phyloP scores from a whole-genome alignment of 179 eudicot species.

The Amaranthus tricolor region DNA sequence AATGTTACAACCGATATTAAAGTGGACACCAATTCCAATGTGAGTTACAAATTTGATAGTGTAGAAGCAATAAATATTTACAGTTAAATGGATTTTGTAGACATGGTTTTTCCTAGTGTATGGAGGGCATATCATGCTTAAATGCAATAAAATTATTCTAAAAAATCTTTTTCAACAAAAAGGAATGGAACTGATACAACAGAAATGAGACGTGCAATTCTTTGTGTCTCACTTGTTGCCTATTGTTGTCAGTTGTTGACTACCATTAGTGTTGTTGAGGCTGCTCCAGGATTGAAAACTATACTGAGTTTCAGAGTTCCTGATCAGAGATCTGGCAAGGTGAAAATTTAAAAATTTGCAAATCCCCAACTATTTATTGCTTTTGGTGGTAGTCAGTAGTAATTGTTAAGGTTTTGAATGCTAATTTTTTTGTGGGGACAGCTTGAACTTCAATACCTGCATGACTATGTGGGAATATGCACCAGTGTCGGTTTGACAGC shows the following conservation, averaged over 20 bases:
- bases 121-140: background rate
- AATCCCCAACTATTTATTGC: background rate
- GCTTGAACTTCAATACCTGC: constrained; percentile 85
- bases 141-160: background rate
- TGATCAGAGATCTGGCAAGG: constrained; percentile 91
- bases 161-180: background rate
- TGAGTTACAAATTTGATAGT: constrained; percentile 22
- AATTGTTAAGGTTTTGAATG: background rate
- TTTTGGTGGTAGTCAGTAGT: background rate
- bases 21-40: constrained; percentile 77
- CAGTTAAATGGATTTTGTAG: too few species aligned
- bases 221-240: background rate
- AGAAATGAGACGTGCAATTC: background rate
- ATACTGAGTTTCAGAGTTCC: constrained; percentile 74
- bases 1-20: constrained; percentile 70
- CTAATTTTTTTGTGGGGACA: constrained; percentile 21
- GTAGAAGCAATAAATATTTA: background rate
- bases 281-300: constrained; percentile 79
- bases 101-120: background rate
- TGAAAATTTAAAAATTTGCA: constrained; percentile 18
- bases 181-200: background rate
- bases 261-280: constrained; percentile 69
- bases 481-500: constrained; percentile 83
- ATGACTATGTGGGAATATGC: constrained; percentile 73
- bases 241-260: constrained; percentile 52